Conservation (phyloP, 2,329 filamentous ascomycete genomes). For the Xylaria arbuscula region DNA sequence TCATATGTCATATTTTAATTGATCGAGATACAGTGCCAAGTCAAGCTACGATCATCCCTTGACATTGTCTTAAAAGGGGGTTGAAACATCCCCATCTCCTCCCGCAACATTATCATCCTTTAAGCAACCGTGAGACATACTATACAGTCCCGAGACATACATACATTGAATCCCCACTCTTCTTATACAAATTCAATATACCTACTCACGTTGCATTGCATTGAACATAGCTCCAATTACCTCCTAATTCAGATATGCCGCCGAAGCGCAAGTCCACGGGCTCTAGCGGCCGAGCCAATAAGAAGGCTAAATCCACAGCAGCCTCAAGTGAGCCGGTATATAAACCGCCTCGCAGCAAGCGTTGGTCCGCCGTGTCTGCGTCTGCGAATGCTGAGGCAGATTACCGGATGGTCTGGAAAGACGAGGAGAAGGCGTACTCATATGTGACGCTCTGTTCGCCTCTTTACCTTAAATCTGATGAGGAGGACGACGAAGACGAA, state of each 20-base stretch:
- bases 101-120: neutral
- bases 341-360: constrained; percentile 41
- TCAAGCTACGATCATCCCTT: neutral
- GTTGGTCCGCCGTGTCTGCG: constrained; percentile 51
- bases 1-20: neutral
- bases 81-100: neutral
- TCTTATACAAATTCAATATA: neutral
- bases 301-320: constrained; percentile 39
- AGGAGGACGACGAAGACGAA: constrained; percentile 21
- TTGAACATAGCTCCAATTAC: neutral
- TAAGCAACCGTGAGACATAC: neutral
- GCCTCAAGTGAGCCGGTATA: constrained; percentile 11
- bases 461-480: neutral
- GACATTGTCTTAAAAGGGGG: neutral
- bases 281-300: constrained; percentile 32
- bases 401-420: constrained; percentile 44
- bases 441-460: constrained; percentile 48
- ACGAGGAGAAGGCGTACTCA: constrained; percentile 46
- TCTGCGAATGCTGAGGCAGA: constrained; percentile 51
- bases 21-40: neutral
- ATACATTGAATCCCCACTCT: neutral
- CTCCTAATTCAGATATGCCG: constrained; percentile 33
- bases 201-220: neutral
- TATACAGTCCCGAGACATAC: neutral
- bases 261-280: constrained; percentile 41